phyloP scores from a whole-genome alignment of 352 stramenopile species.

The Phytophthora crassamura region DNA sequence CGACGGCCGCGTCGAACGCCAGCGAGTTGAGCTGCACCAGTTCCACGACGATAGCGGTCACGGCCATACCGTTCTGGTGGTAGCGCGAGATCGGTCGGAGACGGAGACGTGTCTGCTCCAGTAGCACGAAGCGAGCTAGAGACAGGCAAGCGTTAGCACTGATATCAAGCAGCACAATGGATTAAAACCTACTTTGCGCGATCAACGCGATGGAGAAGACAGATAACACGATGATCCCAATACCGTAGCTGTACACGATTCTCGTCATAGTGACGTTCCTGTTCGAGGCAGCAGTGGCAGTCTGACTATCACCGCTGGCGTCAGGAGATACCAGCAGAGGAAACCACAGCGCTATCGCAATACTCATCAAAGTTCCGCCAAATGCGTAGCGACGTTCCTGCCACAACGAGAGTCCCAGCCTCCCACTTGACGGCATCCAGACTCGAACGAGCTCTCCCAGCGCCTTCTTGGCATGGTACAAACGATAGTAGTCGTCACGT shows the following conservation, averaged over 20 bases:
- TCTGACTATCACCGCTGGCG: neutral
- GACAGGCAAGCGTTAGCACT: constrained; percentile 5
- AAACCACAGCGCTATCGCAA: constrained; percentile 13
- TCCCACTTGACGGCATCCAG: constrained; percentile 71
- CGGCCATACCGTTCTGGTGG: constrained; percentile 56
- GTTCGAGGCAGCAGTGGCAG: constrained; percentile 6
- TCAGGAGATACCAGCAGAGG: constrained; percentile 6
- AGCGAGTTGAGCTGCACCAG: constrained; percentile 72
- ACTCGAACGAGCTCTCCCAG: constrained; percentile 53
- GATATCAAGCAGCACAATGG: neutral
- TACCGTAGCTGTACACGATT: constrained; percentile 49
- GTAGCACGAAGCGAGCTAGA: constrained; percentile 60
- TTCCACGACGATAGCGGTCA: constrained; percentile 52
- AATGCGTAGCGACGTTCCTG: constrained; percentile 51
- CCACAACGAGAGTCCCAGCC: constrained; percentile 55
- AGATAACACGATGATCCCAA: constrained; percentile 40
- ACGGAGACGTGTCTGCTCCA: constrained; percentile 59
- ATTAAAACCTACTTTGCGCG: constrained; percentile 35
- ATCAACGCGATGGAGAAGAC: constrained; percentile 50
- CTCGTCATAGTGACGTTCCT: constrained; percentile 48
- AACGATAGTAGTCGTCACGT: constrained; percentile 50
- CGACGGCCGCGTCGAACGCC: constrained; percentile 57
- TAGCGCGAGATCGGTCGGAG: constrained; percentile 52
- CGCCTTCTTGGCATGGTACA: constrained; percentile 51
- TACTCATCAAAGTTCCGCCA: constrained; percentile 34